Evolutionary conservation across 305 asterid genomes (phyloP), one percentile per base, ranked within the genome.

Genomic region (Solanum hybrid): DNA sequence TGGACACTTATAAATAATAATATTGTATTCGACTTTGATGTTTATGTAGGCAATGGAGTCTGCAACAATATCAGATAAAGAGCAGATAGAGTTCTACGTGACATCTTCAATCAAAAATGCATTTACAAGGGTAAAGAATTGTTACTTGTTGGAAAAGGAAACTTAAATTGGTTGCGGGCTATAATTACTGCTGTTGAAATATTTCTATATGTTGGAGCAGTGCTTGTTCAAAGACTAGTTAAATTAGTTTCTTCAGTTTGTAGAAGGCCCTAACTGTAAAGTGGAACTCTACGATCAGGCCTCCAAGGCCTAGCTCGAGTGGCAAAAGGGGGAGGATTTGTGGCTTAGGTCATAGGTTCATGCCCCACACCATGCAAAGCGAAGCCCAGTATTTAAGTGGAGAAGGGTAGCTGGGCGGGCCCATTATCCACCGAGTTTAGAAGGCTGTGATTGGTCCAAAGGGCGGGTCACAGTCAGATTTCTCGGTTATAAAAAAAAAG

Each of bases 41-140:
- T 91, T 93, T 88, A 79, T 93, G 92, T 96, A 97, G 99, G 95
- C 96, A 89, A 93, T 94, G 95, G 94, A 94, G 89, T 92, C 91
- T 91, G 91, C 91, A 79, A 94, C 94, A 79, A 91, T 90, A 91
- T 93, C 98, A 41, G 98, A 95, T 90, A 91, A 89, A 70, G 99
- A 97, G 95, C 99, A 97, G 93, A 95, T 97, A 89, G 99, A 97
- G 93, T 90, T 90, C 24, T 97, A 97, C 86, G 96, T 97, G 89
- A 93, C 95, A 88, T 97, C 98, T 90, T 97, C 99, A 81, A 91
- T 93, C 13, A 97, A 96, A 93, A 94, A 91, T 92, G 98, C 99
- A 90, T 97, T 95, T 91, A 90, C 95, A 73, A 94, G 98, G 94
- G 99, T 97, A 93, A 93, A 24, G 13, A 38, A 5, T 84, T 84